Evolutionary conservation across 495 filamentous ascomycete genomes (phyloP).

Genomic region (Neurospora sp.): DNA sequence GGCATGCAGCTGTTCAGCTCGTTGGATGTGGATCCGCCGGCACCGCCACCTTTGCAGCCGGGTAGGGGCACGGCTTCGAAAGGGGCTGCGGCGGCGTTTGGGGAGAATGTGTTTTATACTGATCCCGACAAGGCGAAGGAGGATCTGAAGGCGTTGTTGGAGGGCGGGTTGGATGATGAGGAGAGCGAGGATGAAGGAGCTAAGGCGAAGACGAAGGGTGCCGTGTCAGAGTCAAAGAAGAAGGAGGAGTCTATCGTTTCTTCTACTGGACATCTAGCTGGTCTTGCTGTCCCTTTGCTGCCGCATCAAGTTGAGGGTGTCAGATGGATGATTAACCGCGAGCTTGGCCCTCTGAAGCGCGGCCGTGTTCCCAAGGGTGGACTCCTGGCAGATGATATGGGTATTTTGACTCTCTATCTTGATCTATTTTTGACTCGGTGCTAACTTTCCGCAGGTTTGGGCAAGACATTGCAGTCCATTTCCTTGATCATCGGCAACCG

Average conservation of each 20-base stretch:
- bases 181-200: slow-evolving; percentile 24
- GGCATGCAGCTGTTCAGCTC: slow-evolving; percentile 29
- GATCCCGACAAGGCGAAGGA: slow-evolving; percentile 68
- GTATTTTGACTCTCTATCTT: slow-evolving; percentile 10
- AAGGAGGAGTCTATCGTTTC: slow-evolving; percentile 14
- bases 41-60: background rate
- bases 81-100: slow-evolving; percentile 23
- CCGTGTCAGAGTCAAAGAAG: background rate
- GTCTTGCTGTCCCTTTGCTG: slow-evolving; percentile 74
- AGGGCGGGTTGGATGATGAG: slow-evolving; percentile 76
- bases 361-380: slow-evolving; percentile 74
- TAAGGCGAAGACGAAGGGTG: slow-evolving; percentile 1
- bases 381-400: slow-evolving; percentile 85
- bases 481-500: slow-evolving; percentile 72
- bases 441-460: slow-evolving; percentile 27
- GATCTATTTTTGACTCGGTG: background rate
- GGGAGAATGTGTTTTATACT: slow-evolving; percentile 58
- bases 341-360: slow-evolving; percentile 66
- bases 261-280: slow-evolving; percentile 41
- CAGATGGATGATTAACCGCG: slow-evolving; percentile 85
- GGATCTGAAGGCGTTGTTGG: slow-evolving; percentile 77
- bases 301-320: slow-evolving; percentile 91
- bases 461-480: slow-evolving; percentile 77
- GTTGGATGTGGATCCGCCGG: slow-evolving; percentile 14
- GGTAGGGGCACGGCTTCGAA: slow-evolving; percentile 5